These are phyloP conservation scores for Protomyces inundatus DNA, from an alignment of 1,139 yeast genomes.

Conservation along the genomic window DNA sequence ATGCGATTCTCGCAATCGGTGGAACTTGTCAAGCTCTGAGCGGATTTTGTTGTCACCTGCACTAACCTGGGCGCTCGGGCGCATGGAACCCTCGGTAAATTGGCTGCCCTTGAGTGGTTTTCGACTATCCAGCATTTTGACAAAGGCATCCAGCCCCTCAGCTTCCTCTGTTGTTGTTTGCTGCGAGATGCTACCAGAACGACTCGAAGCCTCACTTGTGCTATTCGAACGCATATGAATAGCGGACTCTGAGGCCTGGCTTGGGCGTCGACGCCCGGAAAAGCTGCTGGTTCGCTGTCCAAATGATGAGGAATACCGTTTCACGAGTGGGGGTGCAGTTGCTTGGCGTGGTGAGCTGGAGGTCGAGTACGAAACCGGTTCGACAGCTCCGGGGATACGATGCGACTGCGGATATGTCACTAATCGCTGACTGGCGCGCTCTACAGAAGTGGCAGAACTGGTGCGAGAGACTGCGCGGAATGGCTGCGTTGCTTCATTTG, in stretches of 20 bases:
- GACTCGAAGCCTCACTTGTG: slow-evolving; percentile 6
- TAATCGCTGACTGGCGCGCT: slow-evolving; percentile 10
- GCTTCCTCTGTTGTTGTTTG: slow-evolving; percentile 40
- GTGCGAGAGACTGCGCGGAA: slow-evolving; percentile 18
- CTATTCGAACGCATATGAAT: background rate
- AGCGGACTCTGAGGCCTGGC: slow-evolving; percentile 14
- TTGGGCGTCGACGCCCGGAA: slow-evolving; percentile 5
- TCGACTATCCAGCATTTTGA: slow-evolving; percentile 60
- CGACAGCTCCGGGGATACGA: background rate
- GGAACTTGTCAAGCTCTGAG: slow-evolving; percentile 45
- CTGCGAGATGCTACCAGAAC: slow-evolving; percentile 7
- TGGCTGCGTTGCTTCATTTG: slow-evolving; percentile 31
- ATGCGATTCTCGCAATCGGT: slow-evolving; percentile 47
- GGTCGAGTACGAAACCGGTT: background rate
- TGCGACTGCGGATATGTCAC: background rate
- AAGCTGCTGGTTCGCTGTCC: slow-evolving; percentile 10
- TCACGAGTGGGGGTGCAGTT: slow-evolving; percentile 5
- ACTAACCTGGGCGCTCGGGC: slow-evolving; percentile 3
- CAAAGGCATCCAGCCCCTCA: slow-evolving; percentile 75
- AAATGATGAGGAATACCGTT: slow-evolving; percentile 10
- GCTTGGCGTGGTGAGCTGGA: slow-evolving; percentile 4
- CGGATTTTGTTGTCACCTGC: background rate
- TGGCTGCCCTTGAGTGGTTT: slow-evolving; percentile 26
- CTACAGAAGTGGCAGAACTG: slow-evolving; percentile 2
- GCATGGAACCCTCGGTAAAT: background rate